Conservation (phyloP, 306 rosid genomes). For the Cicer judaicum region DNA sequence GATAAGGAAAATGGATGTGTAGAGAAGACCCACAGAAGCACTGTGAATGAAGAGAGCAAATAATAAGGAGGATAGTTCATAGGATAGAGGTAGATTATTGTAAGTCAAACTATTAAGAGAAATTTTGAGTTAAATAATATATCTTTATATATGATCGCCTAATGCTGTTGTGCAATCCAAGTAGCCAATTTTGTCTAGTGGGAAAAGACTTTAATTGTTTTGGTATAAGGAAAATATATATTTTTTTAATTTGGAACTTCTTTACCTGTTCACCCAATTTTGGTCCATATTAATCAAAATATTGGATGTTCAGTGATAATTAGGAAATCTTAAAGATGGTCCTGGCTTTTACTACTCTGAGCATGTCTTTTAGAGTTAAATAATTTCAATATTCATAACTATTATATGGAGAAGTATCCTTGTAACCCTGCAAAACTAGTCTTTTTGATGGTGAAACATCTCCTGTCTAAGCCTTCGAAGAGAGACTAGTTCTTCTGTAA, state of each 20-base stretch:
- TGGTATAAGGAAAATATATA: not conserved
- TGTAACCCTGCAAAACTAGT: not conserved
- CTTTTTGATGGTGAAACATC: not conserved
- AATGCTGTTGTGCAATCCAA: not conserved
- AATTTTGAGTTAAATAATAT: not conserved
- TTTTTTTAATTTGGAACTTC: not conserved
- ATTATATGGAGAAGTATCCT: slow-evolving; percentile 14
- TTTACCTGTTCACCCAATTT: not conserved
- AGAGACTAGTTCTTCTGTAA: slow-evolving; percentile 7
- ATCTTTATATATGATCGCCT: not conserved
- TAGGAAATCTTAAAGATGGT: not conserved
- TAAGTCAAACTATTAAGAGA: not conserved
- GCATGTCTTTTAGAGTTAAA: not conserved
- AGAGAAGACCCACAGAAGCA: not conserved
- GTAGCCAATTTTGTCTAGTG: not conserved
- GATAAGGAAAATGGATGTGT: not conserved
- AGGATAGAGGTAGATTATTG: not conserved
- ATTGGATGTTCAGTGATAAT: slow-evolving; percentile 2
- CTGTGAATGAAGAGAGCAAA: not conserved
- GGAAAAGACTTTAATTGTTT: not conserved
- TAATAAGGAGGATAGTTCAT: not conserved
- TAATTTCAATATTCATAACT: not conserved
- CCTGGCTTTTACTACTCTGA: not conserved
- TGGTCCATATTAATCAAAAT: not conserved
- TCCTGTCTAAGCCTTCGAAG: not conserved